Percentiles rank a stretch among this genome's conserved stretches.
Conservation (phyloP, 2,329 filamentous ascomycete genomes). For the Colletotrichum neosansevieriae region DNA sequence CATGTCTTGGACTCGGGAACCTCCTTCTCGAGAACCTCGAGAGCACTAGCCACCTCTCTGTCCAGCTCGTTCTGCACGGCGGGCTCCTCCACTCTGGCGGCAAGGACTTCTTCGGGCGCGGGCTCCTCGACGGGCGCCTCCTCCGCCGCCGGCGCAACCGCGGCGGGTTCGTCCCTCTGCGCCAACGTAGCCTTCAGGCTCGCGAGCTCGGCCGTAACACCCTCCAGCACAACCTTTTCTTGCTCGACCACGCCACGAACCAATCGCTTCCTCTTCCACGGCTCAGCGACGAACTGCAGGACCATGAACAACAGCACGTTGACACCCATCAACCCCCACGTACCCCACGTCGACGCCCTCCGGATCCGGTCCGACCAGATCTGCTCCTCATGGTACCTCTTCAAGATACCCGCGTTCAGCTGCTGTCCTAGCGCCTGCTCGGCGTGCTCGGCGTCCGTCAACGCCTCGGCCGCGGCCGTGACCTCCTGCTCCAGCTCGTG, state of each 20-base stretch:
- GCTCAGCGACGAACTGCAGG: conserved; percentile 90
- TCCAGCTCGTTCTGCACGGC: conserved; percentile 30
- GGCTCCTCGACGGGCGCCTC: conserved; percentile 15
- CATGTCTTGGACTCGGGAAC: conserved; percentile 49
- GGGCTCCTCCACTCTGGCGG: conserved; percentile 25
- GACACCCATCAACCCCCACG: conserved; percentile 97
- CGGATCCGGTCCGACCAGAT: conserved; percentile 99
- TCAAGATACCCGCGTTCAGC: conserved; percentile 85
- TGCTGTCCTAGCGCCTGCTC: conserved; percentile 82
- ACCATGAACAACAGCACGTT: conserved; percentile 91
- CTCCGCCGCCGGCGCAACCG: conserved; percentile 40
- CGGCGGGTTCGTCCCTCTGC: conserved; percentile 36
- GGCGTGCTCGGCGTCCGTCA: conserved; percentile 81
- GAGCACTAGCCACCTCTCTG: conserved; percentile 30
- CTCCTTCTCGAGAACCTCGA: conserved; percentile 11
- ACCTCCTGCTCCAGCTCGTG: conserved; percentile 93
- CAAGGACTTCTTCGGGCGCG: conserved; percentile 1
- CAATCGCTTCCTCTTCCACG: conserved; percentile 85
- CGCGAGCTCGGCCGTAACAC: conserved; percentile 59
- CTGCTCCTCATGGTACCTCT: conserved; percentile 97
- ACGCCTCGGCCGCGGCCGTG: conserved; percentile 74
- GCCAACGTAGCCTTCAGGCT: conserved; percentile 48
- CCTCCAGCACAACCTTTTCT: conserved; percentile 70
- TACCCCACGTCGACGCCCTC: conserved; percentile 97
- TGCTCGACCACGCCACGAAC: conserved; percentile 87